Evolutionary conservation across 2,329 filamentous ascomycete genomes (phyloP).

Genomic region (Cladophialophora bantiana): DNA sequence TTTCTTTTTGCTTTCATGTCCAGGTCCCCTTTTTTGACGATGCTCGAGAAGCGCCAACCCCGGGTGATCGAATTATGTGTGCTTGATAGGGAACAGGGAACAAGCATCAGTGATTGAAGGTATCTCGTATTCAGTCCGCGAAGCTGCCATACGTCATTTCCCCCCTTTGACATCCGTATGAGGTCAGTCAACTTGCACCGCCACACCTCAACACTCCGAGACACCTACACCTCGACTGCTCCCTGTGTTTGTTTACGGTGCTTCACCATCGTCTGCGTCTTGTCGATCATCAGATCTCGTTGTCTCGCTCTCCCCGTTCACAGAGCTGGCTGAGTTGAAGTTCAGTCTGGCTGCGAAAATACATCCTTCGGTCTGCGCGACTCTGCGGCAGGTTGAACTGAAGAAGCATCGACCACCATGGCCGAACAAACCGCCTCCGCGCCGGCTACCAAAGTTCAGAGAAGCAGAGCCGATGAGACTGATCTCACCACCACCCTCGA

Average conservation of each 20-base stretch:
- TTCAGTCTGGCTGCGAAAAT: background rate
- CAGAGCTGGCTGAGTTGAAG: background rate
- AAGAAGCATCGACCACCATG: constrained; percentile 13
- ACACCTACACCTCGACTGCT: background rate
- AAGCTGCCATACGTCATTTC: constrained; percentile 23
- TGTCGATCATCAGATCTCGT: background rate
- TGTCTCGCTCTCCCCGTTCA: background rate
- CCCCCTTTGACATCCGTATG: constrained; percentile 2
- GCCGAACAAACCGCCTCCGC: constrained; percentile 21
- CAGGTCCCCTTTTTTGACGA: background rate
- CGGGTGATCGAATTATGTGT: background rate
- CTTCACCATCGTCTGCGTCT: background rate
- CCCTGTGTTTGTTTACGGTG: background rate
- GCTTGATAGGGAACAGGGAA: constrained; percentile 15
- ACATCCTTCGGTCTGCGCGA: background rate
- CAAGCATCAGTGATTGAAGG: constrained; percentile 7
- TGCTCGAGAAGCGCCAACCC: background rate
- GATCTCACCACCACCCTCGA: constrained; percentile 53
- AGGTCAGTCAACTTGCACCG: constrained; percentile 26
- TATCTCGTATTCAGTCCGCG: background rate
- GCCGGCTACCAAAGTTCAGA: constrained; percentile 24
- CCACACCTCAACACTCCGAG: constrained; percentile 21
- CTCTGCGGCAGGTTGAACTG: background rate
- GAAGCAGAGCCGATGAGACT: constrained; percentile 39
- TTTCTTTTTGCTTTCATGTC: background rate